Conservation (phyloP, 176 grass and related monocot genomes). For the Ensete ventricosum region DNA sequence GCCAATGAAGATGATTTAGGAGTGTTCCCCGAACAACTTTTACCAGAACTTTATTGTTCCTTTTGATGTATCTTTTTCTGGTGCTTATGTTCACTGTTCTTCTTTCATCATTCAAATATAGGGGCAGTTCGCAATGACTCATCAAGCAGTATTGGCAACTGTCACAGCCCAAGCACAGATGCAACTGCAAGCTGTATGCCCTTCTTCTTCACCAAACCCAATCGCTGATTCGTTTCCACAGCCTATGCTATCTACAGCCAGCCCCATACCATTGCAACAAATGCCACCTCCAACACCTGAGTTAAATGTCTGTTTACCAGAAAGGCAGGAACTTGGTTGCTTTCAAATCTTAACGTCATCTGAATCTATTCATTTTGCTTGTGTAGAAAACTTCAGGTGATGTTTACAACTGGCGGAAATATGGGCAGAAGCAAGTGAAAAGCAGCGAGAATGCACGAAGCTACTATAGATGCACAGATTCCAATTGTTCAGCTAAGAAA, state of each 20-base stretch:
- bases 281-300: constrained; percentile 25
- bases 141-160: constrained; percentile 97
- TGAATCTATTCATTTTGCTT: constrained; percentile 22
- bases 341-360: constrained; percentile 27
- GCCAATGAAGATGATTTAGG: neutral
- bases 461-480: constrained; percentile 89
- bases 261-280: constrained; percentile 32
- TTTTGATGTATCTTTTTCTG: too few species aligned
- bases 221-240: constrained; percentile 41
- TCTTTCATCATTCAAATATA: constrained; percentile 33
- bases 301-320: constrained; percentile 21
- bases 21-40: neutral
- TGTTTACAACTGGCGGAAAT: constrained; percentile 98
- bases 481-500: constrained; percentile 81
- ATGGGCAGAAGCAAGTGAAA: constrained; percentile 99
- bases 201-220: constrained; percentile 31
- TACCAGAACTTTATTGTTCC: neutral
- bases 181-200: constrained; percentile 60
- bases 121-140: constrained; percentile 91
- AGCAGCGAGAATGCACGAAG: constrained; percentile 94
- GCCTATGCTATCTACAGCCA: constrained; percentile 42
- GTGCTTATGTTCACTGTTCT: neutral
- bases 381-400: constrained; percentile 44
- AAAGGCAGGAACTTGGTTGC: neutral
- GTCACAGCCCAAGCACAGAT: constrained; percentile 96